Conservation (phyloP, 2,329 filamentous ascomycete genomes). For the Geoglossum cookeanum region DNA sequence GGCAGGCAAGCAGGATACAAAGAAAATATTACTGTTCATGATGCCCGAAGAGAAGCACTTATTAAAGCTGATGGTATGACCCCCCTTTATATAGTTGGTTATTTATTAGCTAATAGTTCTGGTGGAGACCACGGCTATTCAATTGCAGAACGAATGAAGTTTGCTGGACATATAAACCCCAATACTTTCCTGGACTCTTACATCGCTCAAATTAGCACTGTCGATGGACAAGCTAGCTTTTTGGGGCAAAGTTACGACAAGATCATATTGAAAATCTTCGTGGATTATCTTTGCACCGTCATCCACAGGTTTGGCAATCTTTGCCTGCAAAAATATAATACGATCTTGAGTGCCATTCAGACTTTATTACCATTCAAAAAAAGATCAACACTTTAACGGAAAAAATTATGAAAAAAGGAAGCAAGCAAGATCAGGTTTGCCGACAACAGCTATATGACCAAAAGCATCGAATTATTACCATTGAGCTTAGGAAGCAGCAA, state of each 20-base stretch:
- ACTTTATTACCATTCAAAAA: constrained; percentile 6
- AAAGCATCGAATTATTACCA: constrained; percentile 8
- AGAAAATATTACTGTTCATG: constrained; percentile 10
- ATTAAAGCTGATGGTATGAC: constrained; percentile 11
- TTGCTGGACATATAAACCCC: constrained; percentile 9
- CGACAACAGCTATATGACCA: constrained; percentile 7
- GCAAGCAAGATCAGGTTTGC: constrained; percentile 3
- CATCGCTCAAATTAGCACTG: constrained; percentile 9
- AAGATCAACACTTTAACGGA: constrained; percentile 7
- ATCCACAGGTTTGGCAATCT: constrained; percentile 8
- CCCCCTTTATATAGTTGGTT: not conserved
- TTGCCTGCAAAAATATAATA: constrained; percentile 9
- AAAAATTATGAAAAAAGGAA: constrained; percentile 1
- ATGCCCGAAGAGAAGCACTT: constrained; percentile 7
- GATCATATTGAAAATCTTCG: constrained; percentile 10
- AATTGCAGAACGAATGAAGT: constrained; percentile 11
- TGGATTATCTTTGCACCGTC: constrained; percentile 9
- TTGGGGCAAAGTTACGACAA: constrained; percentile 8
- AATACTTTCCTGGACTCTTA: constrained; percentile 11
- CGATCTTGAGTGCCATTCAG: constrained; percentile 6
- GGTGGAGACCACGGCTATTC: constrained; percentile 9
- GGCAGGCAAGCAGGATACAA: constrained; percentile 9
- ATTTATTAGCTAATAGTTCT: constrained; percentile 4
- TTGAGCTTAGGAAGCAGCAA: constrained; percentile 8
- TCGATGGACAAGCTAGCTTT: constrained; percentile 9